Base-by-base conservation (phyloP, 768 basidiomycete species). In the Mycena rosella region DNA sequence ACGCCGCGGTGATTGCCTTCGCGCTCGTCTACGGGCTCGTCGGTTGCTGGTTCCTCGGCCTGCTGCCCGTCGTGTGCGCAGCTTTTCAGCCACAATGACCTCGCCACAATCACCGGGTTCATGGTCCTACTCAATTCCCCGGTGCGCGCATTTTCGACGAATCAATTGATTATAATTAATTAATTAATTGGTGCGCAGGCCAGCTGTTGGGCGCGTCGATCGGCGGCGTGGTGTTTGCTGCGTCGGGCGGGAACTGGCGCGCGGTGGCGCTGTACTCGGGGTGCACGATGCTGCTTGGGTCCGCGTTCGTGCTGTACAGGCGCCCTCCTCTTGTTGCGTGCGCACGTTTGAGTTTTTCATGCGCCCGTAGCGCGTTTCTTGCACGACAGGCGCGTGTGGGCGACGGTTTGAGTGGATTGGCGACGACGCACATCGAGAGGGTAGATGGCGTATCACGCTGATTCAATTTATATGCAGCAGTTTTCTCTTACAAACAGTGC, bases 21-120 rank as follows among this genome's bases (percentile, higher is more conserved):
- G 73, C 77, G 18, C 69, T 79, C 17, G n/a, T 79, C 15, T 77
- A 78, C 57, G 81, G 81, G 13, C 72, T 78, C 44, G 74, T 79
- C 59, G 80, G 79, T 45, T 78, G 77, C 20, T 78, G 78, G 69
- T 79, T 78, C 68, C 69, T 80, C 45, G 77, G 77, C 34, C 74
- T 81, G 30, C 62, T 77, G 29, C 72, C 79, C 36, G 78, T 79
- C 14, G 78, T 80, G 14, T 22, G 76, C 77, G 5, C 67, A 73
- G 45, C 60, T 78, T 18, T 79, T 74, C 27, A 72, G 74, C 18
- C n/a, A 71, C 15, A 59, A 75, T 26, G 73, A 72, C 26, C 60
- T 74, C 32, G 73, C 74, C 26, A 75, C 74, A 13, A 69, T 75
- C 42, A 75, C 74, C 1, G 73, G 73, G 5, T 73, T 75, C 36